These are phyloP conservation scores for Picochlorum sp. DNA, from an alignment of 139 green algal species.

Conservation along the genomic window DNA sequence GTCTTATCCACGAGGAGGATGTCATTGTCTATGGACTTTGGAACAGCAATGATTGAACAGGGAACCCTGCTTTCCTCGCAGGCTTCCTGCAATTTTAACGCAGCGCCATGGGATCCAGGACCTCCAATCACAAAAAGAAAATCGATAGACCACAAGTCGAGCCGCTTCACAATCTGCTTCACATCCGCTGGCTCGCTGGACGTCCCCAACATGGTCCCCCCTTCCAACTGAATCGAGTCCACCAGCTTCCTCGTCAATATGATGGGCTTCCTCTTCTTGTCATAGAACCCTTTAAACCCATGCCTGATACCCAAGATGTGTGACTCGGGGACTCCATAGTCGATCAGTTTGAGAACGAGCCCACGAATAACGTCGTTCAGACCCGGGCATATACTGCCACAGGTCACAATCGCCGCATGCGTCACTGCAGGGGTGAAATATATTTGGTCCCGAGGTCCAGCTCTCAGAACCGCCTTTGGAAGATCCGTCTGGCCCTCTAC, in stretches of 20 bases:
- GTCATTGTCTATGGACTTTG: slow-evolving; percentile 84
- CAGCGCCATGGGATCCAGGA: slow-evolving; percentile 78
- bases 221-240: slow-evolving; percentile 90
- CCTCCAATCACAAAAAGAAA: slow-evolving; percentile 93
- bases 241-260: slow-evolving; percentile 71
- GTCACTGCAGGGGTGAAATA: slow-evolving; percentile 75
- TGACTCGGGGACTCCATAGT: slow-evolving; percentile 81
- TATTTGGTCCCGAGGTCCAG: slow-evolving; percentile 40
- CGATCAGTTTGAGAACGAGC: slow-evolving; percentile 52
- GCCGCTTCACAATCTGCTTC: slow-evolving; percentile 85
- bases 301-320: slow-evolving; percentile 85
- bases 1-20: slow-evolving; percentile 49
- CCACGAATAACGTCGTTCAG: slow-evolving; percentile 93
- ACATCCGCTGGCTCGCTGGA: slow-evolving; percentile 80
- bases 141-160: slow-evolving; percentile 93
- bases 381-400: slow-evolving; percentile 92
- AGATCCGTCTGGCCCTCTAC: background rate
- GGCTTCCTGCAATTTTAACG: slow-evolving; percentile 63
- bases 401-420: slow-evolving; percentile 77
- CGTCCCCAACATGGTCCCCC: slow-evolving; percentile 93
- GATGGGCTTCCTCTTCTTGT: slow-evolving; percentile 57
- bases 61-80: slow-evolving; percentile 49
- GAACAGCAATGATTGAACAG: slow-evolving; percentile 75
- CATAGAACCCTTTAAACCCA: slow-evolving; percentile 81
- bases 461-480: slow-evolving; percentile 16